Evolutionary conservation across 1,284 basidiomycete genomes (phyloP), one percentile per base, ranked within the genome.

Genomic region (Ganoderma lucidum): DNA sequence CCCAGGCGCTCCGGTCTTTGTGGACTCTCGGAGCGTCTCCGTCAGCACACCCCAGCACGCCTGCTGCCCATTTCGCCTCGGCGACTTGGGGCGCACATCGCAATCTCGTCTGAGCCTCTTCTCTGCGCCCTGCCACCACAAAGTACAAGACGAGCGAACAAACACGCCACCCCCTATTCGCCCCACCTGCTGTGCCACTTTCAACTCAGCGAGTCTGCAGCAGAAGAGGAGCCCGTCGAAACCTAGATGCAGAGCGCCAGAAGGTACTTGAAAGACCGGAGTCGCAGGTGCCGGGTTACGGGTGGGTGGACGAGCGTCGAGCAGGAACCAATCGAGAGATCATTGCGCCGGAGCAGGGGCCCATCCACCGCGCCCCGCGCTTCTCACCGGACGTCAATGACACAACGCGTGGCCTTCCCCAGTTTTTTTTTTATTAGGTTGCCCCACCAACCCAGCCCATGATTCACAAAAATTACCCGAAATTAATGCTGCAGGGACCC

Each of bases 1-100:
- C 71, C 64, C 71, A 69, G 68, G 74, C 74, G 74, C 74, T 75
- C 74, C 74, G 74, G 71, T 73, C 67, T 69, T 66, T 66, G 71
- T 73, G 71, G 71, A 73, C 64, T 63, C 61, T 67, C 61, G 64
- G 64, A 55, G 55, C 63, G 60, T 68, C 66, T 62, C 55, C 17
- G 55, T 41, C 39, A 61, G 41, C 59, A n/a, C 28, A 1, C 58
- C 64, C 61, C 60, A 23, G 23, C 23, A 23, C 23, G 23, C 23
- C 23, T 23, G 23, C 23, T 23, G 23, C 66, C 62, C 42, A 59
- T 60, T 64, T 64, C 39, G 63, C 62, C 48, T 41, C 65, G 62
- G 62, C 66, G 61, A 67, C 62, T 63, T 67, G 62, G 35, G 53
- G 41, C 42, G 32, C 42, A 58, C 65, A 59, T 51, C 48, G 19